phyloP scores from a whole-genome alignment of 1,284 basidiomycete species.

The Chalciporus sp. region DNA sequence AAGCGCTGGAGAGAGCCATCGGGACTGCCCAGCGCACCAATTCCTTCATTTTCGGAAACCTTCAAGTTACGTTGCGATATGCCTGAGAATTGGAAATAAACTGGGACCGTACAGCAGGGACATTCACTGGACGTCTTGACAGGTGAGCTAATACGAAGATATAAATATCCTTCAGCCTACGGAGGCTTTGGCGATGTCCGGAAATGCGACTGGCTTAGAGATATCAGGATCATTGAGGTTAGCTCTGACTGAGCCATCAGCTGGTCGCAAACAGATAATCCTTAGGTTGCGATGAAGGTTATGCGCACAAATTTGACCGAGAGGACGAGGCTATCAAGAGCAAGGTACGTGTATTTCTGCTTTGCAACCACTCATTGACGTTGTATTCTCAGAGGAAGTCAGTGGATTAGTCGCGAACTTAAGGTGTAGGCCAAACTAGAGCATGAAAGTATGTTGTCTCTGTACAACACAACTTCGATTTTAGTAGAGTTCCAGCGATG shows the following conservation, averaged over 20 bases:
- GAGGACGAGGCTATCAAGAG: conserved; percentile 2
- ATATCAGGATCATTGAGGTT: conserved; percentile 17
- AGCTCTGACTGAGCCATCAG: background rate
- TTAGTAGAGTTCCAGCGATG: conserved; percentile 25
- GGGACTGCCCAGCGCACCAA: background rate
- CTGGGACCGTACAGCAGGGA: background rate
- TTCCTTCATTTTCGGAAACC: background rate
- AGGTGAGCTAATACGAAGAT: conserved; percentile 12
- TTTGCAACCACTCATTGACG: background rate
- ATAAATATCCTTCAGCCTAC: conserved; percentile 27
- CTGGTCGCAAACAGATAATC: background rate
- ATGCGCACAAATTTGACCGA: conserved; percentile 22
- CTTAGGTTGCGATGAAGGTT: conserved; percentile 28
- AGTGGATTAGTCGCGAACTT: conserved; percentile 25
- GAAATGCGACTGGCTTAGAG: conserved; percentile 28
- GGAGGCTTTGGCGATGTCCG: conserved; percentile 32
- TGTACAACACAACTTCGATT: conserved; percentile 27
- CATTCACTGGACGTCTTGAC: conserved; percentile 11
- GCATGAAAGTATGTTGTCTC: conserved; percentile 26
- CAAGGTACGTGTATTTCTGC: conserved; percentile 11
- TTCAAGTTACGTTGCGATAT: conserved; percentile 8
- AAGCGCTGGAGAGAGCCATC: background rate
- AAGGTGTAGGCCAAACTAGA: conserved; percentile 26
- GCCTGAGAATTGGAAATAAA: background rate
- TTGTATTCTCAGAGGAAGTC: conserved; percentile 9